Evolutionary conservation across 371 early-diverging fungal species (phyloP).

Genomic region (Haplosporangium sp.): DNA sequence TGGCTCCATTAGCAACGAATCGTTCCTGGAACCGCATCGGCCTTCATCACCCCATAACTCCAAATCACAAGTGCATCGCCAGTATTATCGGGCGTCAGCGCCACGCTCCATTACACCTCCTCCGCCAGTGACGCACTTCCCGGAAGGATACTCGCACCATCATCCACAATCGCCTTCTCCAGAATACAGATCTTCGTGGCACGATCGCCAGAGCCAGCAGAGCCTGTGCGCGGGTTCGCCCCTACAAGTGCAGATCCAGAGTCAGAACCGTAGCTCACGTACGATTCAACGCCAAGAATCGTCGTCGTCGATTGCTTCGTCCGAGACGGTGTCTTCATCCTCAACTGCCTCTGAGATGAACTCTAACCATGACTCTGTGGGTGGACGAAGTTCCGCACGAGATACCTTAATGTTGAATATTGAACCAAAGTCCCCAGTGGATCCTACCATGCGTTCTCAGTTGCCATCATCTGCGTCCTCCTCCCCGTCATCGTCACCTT

Average conservation of each 20-base stretch:
- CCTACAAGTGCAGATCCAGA: no score
- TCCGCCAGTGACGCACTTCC: constrained; percentile 1
- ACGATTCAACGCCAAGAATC: constrained; percentile 22
- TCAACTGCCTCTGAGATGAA: constrained; percentile 16
- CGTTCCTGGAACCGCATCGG: constrained; percentile 31
- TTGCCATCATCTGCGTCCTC: not conserved
- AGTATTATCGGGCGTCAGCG: constrained; percentile 16
- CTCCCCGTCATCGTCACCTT: not conserved
- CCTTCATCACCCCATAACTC: constrained; percentile 19
- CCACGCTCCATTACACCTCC: constrained; percentile 2
- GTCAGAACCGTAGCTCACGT: not conserved
- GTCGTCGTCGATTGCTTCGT: constrained; percentile 27
- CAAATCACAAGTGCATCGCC: constrained; percentile 29
- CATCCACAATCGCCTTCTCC: constrained; percentile 11
- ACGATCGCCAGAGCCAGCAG: constrained; percentile 3
- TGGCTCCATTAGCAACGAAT: constrained; percentile 10
- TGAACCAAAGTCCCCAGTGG: no score
- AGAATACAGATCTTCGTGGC: constrained; percentile 25
- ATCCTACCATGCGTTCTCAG: no score
- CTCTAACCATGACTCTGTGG: not conserved
- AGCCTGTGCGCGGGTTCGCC: not conserved
- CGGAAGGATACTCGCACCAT: constrained; percentile 5
- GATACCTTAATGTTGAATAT: no score
- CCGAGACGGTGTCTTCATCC: constrained; percentile 34
- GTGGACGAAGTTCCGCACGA: not conserved